Evolutionary conservation across 108 stramenopile genomes (phyloP).

Genomic region (Stephanodiscus triporus): DNA sequence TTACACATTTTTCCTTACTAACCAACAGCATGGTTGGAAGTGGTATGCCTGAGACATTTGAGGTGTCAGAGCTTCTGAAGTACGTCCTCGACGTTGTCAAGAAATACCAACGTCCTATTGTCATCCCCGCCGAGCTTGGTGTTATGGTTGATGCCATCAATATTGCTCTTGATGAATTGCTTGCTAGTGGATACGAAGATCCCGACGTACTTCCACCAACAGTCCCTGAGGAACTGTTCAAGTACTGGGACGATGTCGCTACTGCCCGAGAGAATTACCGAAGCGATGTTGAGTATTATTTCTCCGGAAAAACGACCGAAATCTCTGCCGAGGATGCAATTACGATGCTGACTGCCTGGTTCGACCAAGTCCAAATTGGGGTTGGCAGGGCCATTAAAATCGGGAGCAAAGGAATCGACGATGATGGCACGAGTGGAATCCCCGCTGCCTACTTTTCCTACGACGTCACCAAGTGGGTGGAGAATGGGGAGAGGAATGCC

Average conservation of each 20-base stretch:
- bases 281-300: conserved; percentile 76
- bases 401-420: conserved; percentile 78
- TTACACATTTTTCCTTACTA: conserved; percentile 5
- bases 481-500: conserved; percentile 56
- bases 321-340: conserved; percentile 63
- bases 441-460: conserved; percentile 88
- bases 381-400: conserved; percentile 82
- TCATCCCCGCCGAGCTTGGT: conserved; percentile 77
- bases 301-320: conserved; percentile 78
- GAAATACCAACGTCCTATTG: conserved; percentile 71
- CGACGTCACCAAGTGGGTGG: conserved; percentile 77
- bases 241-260: conserved; percentile 90
- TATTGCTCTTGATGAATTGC: conserved; percentile 73
- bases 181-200: conserved; percentile 72
- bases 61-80: conserved; percentile 81
- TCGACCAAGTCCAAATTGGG: conserved; percentile 77
- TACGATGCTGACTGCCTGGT: conserved; percentile 72
- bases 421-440: conserved; percentile 87
- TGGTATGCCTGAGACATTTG: conserved; percentile 93
- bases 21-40: conserved; percentile 75
- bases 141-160: conserved; percentile 73
- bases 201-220: conserved; percentile 61
- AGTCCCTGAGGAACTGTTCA: conserved; percentile 83
- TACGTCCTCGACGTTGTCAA: conserved; percentile 78
- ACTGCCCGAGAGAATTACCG: conserved; percentile 90